These are phyloP conservation scores for Balakata baccata DNA, from an alignment of 345 rosid species.

Conservation along the genomic window DNA sequence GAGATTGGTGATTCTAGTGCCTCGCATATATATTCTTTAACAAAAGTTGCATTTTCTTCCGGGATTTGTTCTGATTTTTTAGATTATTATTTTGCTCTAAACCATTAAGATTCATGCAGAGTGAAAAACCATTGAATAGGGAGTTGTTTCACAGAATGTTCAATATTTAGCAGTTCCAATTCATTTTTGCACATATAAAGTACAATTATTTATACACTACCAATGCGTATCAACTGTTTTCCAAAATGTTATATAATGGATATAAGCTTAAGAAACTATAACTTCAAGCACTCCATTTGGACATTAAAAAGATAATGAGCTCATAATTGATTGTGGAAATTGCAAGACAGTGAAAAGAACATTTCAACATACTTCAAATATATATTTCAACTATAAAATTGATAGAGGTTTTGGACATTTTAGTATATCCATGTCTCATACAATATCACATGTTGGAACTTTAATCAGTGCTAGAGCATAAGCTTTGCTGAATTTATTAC, in stretches of 20 bases:
- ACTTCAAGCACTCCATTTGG: neutral
- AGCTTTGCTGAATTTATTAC: neutral
- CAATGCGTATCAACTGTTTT: neutral
- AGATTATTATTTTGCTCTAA: neutral
- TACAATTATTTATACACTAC: neutral
- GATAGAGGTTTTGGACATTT: neutral
- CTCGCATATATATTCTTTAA: neutral
- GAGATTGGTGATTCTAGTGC: conserved; percentile 9
- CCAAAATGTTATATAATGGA: neutral
- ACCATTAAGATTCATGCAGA: neutral
- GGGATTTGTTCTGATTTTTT: neutral
- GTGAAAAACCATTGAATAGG: neutral
- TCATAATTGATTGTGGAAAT: neutral
- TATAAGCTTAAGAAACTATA: neutral
- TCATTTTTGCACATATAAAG: neutral
- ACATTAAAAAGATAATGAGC: neutral
- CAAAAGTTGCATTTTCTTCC: neutral
- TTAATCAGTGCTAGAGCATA: neutral
- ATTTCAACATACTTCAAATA: neutral
- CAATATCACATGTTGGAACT: neutral
- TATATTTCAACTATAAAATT: neutral
- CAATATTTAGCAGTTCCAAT: neutral
- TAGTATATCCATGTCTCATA: neutral
- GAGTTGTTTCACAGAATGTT: neutral
- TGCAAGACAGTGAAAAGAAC: neutral